Base-by-base conservation (phyloP, 345 rosid genomes). In the Gossypium longicalyx region DNA sequence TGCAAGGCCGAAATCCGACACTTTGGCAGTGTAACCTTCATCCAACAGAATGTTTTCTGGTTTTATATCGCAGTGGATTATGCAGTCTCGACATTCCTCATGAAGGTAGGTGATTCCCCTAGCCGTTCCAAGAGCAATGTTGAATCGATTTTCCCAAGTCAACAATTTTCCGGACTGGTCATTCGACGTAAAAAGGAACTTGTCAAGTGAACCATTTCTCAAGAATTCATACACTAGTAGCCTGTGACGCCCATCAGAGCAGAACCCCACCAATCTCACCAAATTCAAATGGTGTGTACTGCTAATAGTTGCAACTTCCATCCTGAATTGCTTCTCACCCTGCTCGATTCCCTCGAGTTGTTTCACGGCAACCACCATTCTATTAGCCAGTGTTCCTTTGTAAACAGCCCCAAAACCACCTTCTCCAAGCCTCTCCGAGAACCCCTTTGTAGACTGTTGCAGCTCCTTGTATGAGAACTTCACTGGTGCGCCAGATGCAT, bases 331-430 rank as follows among this genome's bases (percentile, higher is more conserved):
- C 70, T 75, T 89, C 75, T 89, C 91, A 45, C 88, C 91, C 73
- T 87, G 91, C 65, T 85, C 86, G 27, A 87, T 86, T 1, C 89
- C 85, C 80, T 89, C 88, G 0, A 90, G 83, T 45, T 83, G 87
- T 80, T 90, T 90, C 61, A 86, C 91, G 7, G 93, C 90, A 53
- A 89, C 84, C 29, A 60, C 76, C 1, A 79, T 81, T 75, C 80
- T 81, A 76, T 86, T 84, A 19, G 79, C 49, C 27, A 90, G 85
- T 47, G 77, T 73, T 2, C 95, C 93, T 84, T 70, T 82, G 71
- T 87, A 87, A 17, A 89, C 95, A 41, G 84, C 77, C 41, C 94
- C 92, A 67, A 90, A 90, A 19, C 91, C 91, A 63, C 95, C 91
- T 4, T 76, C 81, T 19, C 95, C 93, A 66, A 89, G 93, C 78